A percentile compares a stretch with the other conserved stretches of the same genome.
Conservation (phyloP, 2,329 filamentous ascomycete species). For the Fusarium brachygibbosum region DNA sequence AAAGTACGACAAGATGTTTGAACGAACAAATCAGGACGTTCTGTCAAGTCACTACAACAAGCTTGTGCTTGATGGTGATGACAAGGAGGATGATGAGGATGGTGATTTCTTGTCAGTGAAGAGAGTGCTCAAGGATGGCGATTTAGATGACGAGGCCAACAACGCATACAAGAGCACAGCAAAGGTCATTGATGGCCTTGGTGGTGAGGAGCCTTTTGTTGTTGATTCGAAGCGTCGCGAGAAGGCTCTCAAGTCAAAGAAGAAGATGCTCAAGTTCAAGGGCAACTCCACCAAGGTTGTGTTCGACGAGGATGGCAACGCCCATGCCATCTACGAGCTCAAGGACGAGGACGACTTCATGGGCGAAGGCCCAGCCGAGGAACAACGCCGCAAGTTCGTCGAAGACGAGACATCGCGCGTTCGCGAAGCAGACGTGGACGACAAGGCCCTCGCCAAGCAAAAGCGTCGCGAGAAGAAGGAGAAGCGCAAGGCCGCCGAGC, state of each 20-base stretch:
- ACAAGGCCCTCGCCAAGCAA: constrained; percentile 84
- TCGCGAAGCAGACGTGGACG: constrained; percentile 79
- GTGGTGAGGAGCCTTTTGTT: constrained; percentile 79
- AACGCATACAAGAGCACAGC: constrained; percentile 59
- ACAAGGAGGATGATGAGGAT: constrained; percentile 67
- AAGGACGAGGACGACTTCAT: constrained; percentile 86
- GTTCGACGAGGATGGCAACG: constrained; percentile 91
- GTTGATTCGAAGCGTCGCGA: constrained; percentile 96
- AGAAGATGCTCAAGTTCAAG: constrained; percentile 91
- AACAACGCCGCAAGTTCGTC: constrained; percentile 82
- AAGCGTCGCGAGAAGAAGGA: constrained; percentile 82
- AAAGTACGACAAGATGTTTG: constrained; percentile 98
- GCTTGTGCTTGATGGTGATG: constrained; percentile 74
- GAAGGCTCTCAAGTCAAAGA: constrained; percentile 95
- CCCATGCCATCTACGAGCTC: constrained; percentile 89
- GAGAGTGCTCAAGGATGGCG: constrained; percentile 81
- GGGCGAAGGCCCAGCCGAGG: constrained; percentile 79
- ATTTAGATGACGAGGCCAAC: constrained; percentile 66
- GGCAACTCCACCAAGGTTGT: constrained; percentile 87
- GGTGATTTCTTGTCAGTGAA: constrained; percentile 88
- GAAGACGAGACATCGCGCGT: constrained; percentile 80
- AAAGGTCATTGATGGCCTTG: constrained; percentile 76
- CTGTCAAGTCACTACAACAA: constrained; percentile 94
- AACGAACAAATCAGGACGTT: constrained; percentile 94
- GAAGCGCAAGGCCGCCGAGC: constrained; percentile 77